Base-by-base conservation (phyloP, 306 rosid species). In the Quercus ilex region DNA sequence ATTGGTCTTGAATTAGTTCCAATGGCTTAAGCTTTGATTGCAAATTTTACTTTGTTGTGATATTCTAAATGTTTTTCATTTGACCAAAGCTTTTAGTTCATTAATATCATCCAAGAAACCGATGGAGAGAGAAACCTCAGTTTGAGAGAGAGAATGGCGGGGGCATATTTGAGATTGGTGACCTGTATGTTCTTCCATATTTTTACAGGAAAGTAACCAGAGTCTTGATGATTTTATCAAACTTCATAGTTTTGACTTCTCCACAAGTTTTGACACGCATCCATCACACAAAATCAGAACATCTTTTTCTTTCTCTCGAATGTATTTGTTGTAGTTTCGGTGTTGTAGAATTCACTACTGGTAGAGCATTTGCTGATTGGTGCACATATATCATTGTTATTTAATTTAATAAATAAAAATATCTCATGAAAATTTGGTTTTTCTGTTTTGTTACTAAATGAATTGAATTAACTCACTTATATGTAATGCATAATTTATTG, bases 291-390 rank as follows among this genome's bases (percentile, higher is more conserved):
- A 88, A 83, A 77, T 86, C 75, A 82, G 88, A 80, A 83, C 86
- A 49, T 86, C 86, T 77, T 77, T 87, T 88, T 85, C 56, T 76
- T 85, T 46, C 38, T 71, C 62, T 80, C 71, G 84, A 86, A 85
- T 87, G 89, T 91, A 91, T 87, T 90, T 87, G 90, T 83, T 91
- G 92, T 89, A 91, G 92, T 81, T 89, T 88, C 53, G 77, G 89
- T 82, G 63, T 62, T 87, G 91, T 89, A 89, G 92, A 91, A 85
- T 86, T 86, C 86, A 86, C 74, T 84, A 86, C 83, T 78, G 89
- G 89, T 89, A 85, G 91, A 89, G 87, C 89, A 81, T 86, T 77
- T 87, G 87, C 89, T 89, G 90, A 91, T 91, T 91, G 90, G 86
- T 86, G 90, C 87, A 85, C 86, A 83, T 88, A 88, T 86, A 89